Conservation (phyloP, 495 filamentous ascomycete species). For the Penicillium salamii region DNA sequence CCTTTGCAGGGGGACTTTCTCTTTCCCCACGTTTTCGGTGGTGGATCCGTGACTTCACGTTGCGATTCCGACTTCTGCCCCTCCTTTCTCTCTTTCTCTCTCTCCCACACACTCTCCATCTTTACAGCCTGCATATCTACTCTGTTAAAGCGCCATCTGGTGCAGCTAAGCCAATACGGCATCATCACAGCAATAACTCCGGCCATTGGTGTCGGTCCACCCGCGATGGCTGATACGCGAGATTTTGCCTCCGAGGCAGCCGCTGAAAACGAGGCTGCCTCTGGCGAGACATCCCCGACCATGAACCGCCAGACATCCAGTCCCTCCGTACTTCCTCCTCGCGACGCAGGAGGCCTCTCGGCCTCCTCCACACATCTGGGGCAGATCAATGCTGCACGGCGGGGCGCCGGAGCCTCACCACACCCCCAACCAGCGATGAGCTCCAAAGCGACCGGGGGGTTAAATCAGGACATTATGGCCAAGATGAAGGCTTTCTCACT, state of each 20-base stretch:
- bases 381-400: slow-evolving; percentile 75
- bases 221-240: slow-evolving; percentile 15
- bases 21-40: slow-evolving; percentile 7
- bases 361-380: slow-evolving; percentile 77
- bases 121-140: background rate
- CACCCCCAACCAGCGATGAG: slow-evolving; percentile 53
- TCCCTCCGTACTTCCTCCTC: slow-evolving; percentile 27
- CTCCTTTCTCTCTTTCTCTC: slow-evolving; percentile 5
- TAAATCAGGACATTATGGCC: slow-evolving; percentile 78
- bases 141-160: slow-evolving; percentile 11
- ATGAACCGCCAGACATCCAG: slow-evolving; percentile 15
- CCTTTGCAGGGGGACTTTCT: no score
- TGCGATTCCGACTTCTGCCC: slow-evolving; percentile 4
- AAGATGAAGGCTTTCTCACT: slow-evolving; percentile 77
- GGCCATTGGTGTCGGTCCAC: slow-evolving; percentile 23
- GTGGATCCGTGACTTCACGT: slow-evolving; percentile 10
- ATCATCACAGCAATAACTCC: slow-evolving; percentile 22
- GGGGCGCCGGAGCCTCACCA: slow-evolving; percentile 43
- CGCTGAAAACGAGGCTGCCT: slow-evolving; percentile 28
- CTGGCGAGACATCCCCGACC: slow-evolving; percentile 5
- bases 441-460: slow-evolving; percentile 48
- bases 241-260: slow-evolving; percentile 17
- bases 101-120: background rate
- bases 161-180: slow-evolving; percentile 20
- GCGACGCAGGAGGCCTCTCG: slow-evolving; percentile 53